phyloP scores from a whole-genome alignment of 2,329 filamentous ascomycete genomes.

The Dothiorella sarmentorum region DNA sequence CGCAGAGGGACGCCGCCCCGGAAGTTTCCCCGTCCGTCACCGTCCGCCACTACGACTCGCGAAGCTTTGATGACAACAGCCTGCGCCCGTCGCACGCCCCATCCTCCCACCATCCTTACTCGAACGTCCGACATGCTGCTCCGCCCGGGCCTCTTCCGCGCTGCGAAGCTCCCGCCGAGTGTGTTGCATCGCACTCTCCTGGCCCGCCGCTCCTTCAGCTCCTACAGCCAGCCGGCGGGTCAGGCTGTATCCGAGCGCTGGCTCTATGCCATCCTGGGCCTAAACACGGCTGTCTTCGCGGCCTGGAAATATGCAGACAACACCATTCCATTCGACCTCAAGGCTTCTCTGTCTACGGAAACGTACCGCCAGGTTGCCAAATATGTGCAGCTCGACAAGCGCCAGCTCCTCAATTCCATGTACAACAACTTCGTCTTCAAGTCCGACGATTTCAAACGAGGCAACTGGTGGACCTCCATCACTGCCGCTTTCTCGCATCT shows the following conservation, averaged over 20 bases:
- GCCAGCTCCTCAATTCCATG: not conserved
- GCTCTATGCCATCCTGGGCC: slow-evolving; percentile 35
- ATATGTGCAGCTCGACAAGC: not conserved
- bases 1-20: not conserved
- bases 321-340: slow-evolving; percentile 16
- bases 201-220: not conserved
- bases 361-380: not conserved
- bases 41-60: not conserved
- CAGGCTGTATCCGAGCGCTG: not conserved
- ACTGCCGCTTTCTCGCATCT: slow-evolving; percentile 42
- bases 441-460: slow-evolving; percentile 25
- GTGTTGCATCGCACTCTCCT: not conserved
- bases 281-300: slow-evolving; percentile 41
- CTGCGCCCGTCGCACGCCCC: not conserved
- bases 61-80: not conserved
- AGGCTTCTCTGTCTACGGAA: not conserved
- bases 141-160: not conserved
- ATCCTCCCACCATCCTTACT: not conserved
- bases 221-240: not conserved
- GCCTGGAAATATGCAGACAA: slow-evolving; percentile 34
- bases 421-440: slow-evolving; percentile 34
- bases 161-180: not conserved
- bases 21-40: no score
- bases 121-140: not conserved
- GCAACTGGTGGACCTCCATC: slow-evolving; percentile 27